Conservation (phyloP, 1,139 yeast genomes). For the Taphrina sp. region DNA sequence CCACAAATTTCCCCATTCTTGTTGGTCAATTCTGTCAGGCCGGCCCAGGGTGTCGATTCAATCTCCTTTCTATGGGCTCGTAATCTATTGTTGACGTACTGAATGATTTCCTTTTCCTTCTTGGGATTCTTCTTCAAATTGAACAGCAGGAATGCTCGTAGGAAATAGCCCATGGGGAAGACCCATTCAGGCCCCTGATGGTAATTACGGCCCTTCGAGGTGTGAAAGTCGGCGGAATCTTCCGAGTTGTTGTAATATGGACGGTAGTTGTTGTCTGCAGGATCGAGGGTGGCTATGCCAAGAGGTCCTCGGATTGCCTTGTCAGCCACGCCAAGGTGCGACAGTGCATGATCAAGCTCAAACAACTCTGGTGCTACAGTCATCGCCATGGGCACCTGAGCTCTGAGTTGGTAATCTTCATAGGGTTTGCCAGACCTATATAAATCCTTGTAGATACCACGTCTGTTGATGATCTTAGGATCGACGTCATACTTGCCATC, state of each 20-base stretch:
- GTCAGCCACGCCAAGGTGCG: conserved; percentile 72
- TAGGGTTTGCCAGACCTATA: conserved; percentile 76
- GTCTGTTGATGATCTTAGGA: conserved; percentile 66
- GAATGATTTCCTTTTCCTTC: conserved; percentile 45
- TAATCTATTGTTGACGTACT: conserved; percentile 54
- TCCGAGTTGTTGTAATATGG: conserved; percentile 81
- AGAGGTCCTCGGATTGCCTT: conserved; percentile 74
- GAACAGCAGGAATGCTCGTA: conserved; percentile 67
- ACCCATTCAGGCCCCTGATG: conserved; percentile 99
- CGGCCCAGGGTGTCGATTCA: conserved; percentile 79
- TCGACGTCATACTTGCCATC: conserved; percentile 62
- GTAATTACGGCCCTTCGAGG: conserved; percentile 91
- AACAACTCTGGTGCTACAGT: conserved; percentile 91
- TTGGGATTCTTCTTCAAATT: conserved; percentile 46
- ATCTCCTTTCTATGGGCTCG: conserved; percentile 70
- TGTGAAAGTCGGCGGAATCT: conserved; percentile 82
- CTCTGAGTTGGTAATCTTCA: conserved; percentile 91
- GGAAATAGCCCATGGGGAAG: conserved; percentile 84
- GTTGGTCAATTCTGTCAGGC: conserved; percentile 86
- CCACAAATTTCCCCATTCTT: conserved; percentile 75
- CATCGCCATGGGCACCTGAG: conserved; percentile 91
- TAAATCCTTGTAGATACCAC: conserved; percentile 91
- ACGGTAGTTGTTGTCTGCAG: conserved; percentile 83
- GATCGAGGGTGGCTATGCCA: conserved; percentile 91
- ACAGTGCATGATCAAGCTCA: conserved; percentile 57